These are phyloP conservation scores for Cydonia oblonga DNA, from an alignment of 331 rosid genomes.

Conservation along the genomic window DNA sequence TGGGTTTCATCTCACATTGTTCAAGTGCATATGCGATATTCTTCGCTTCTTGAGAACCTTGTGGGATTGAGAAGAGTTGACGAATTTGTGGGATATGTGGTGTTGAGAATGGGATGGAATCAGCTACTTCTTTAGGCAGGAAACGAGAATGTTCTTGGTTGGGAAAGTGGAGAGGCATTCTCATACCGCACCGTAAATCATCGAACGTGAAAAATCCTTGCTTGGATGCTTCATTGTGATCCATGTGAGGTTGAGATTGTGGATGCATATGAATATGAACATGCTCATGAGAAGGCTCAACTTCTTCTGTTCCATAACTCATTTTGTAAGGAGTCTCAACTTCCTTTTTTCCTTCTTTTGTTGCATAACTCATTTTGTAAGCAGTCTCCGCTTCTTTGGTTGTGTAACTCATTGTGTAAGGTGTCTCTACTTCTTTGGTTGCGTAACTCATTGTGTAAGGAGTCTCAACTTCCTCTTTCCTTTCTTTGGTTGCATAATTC, in stretches of 20 bases:
- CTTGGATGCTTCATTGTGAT: neutral
- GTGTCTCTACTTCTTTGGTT: neutral
- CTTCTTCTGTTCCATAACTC: neutral
- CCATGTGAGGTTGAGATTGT: neutral
- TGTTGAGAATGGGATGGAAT: constrained; percentile 43
- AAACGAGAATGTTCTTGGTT: constrained; percentile 23
- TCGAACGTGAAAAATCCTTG: constrained; percentile 20
- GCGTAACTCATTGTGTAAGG: neutral
- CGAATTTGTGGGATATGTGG: constrained; percentile 38
- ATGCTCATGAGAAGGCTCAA: neutral
- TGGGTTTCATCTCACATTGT: constrained; percentile 28
- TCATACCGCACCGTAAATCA: constrained; percentile 29
- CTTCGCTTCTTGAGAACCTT: constrained; percentile 28
- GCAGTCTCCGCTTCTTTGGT: neutral
- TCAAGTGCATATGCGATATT: constrained; percentile 29
- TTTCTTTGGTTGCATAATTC: neutral
- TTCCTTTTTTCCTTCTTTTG: neutral
- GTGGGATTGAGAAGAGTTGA: constrained; percentile 40
- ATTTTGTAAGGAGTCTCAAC: neutral
- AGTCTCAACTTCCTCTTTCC: neutral
- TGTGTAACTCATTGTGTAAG: neutral
- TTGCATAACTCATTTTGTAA: neutral
- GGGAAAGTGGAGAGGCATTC: constrained; percentile 44
- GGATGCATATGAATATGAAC: constrained; percentile 1
- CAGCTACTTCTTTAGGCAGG: constrained; percentile 29